These are phyloP conservation scores for Talinum fruticosum DNA, from an alignment of 148 eudicot genomes.

Conservation along the genomic window DNA sequence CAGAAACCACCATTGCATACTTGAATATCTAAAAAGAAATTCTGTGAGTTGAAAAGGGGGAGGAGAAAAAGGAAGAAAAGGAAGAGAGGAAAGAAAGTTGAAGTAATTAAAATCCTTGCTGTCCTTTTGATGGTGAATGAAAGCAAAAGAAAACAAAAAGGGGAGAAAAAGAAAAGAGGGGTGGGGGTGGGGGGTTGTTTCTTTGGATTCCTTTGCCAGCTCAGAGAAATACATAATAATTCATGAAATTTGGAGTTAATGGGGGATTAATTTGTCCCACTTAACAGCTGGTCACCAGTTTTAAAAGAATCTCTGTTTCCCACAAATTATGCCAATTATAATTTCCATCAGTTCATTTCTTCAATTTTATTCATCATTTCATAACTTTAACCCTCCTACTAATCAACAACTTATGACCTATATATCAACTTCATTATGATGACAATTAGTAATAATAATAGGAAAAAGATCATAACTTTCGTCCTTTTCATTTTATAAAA, in stretches of 20 bases:
- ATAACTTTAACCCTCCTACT: background rate
- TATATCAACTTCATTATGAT: constrained; percentile 34
- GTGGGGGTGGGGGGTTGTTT: background rate
- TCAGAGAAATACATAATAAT: constrained; percentile 21
- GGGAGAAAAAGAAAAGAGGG: background rate
- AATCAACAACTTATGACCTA: background rate
- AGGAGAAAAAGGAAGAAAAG: background rate
- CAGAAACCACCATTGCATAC: constrained; percentile 33
- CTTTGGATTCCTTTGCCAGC: constrained; percentile 56
- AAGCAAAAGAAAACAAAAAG: background rate
- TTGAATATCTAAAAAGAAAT: constrained; percentile 3
- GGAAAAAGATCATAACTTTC: constrained; percentile 11
- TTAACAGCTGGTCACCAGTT: constrained; percentile 67
- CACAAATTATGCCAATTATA: constrained; percentile 35
- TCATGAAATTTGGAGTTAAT: constrained; percentile 28
- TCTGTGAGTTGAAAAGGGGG: constrained; percentile 5
- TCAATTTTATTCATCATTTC: constrained; percentile 8
- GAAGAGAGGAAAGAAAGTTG: background rate
- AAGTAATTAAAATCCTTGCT: constrained; percentile 2
- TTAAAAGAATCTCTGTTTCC: constrained; percentile 40
- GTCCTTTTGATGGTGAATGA: constrained; percentile 3
- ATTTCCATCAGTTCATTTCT: background rate
- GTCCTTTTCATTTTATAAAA: constrained; percentile 16
- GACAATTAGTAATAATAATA: constrained; percentile 22
- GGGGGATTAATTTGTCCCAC: constrained; percentile 37